Percentiles rank a stretch among this genome's conserved stretches.
phyloP scores from a whole-genome alignment of 2,329 filamentous ascomycete genomes.

The Daldinia sp. region DNA sequence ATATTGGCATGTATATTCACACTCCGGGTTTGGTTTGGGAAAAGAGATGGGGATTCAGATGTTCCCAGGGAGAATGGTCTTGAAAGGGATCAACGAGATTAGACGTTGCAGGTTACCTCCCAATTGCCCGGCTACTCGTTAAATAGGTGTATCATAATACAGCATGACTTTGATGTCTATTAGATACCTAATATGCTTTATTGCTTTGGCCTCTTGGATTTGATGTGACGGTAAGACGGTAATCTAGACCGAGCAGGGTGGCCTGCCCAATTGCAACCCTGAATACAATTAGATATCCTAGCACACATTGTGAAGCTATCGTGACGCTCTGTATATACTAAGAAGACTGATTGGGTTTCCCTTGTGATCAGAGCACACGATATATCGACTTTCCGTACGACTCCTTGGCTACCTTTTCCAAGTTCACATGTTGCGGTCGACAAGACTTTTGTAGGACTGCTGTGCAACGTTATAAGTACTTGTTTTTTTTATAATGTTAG shows the following conservation, averaged over 20 bases:
- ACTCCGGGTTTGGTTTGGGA: constrained; percentile 12
- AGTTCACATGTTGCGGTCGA: neutral
- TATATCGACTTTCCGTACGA: neutral
- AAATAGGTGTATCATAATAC: constrained; percentile 33
- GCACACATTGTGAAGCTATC: neutral
- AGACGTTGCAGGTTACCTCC: constrained; percentile 13
- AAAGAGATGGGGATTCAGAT: constrained; percentile 2
- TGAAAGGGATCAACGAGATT: constrained; percentile 4
- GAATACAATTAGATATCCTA: no score
- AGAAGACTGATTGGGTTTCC: neutral
- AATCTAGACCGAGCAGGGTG: neutral
- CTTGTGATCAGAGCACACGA: neutral
- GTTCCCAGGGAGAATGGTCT: constrained; percentile 6
- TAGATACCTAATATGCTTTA: neutral
- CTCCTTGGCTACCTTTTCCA: neutral
- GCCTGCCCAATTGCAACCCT: neutral
- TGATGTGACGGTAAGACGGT: neutral
- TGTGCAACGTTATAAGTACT: neutral
- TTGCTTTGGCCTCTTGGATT: neutral
- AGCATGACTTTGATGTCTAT: constrained; percentile 19
- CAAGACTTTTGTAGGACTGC: neutral
- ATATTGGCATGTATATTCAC: constrained; percentile 13
- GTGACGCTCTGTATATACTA: neutral
- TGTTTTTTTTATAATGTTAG: neutral
- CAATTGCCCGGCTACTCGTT: constrained; percentile 16